phyloP scores from a whole-genome alignment of 352 stramenopile genomes.

The Pythium coloratum region DNA sequence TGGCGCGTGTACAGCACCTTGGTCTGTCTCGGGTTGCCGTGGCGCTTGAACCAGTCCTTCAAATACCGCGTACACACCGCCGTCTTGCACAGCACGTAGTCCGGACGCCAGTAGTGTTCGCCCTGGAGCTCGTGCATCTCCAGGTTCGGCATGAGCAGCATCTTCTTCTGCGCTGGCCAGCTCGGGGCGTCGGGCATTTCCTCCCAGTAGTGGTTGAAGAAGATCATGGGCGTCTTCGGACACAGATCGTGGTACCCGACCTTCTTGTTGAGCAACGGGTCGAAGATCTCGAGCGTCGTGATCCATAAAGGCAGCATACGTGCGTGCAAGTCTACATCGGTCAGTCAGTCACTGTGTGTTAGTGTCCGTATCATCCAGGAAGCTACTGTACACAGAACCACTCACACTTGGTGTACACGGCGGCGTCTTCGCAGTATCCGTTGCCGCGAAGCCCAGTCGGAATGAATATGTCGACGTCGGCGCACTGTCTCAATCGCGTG shows the following conservation, averaged over 20 bases:
- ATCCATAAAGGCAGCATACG: slow-evolving; percentile 35
- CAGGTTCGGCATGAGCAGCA: slow-evolving; percentile 29
- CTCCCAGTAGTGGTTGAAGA: slow-evolving; percentile 40
- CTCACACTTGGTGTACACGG: slow-evolving; percentile 56
- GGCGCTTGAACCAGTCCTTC: slow-evolving; percentile 45
- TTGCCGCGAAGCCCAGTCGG: slow-evolving; percentile 39
- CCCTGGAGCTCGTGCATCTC: slow-evolving; percentile 51
- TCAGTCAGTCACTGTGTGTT: no score
- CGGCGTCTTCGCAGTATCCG: slow-evolving; percentile 67
- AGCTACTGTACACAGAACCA: slow-evolving; percentile 11
- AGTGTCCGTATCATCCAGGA: no score
- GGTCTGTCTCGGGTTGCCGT: slow-evolving; percentile 48
- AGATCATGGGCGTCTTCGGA: slow-evolving; percentile 28
- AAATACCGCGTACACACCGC: slow-evolving; percentile 37
- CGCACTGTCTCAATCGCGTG: slow-evolving; percentile 44
- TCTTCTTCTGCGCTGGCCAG: slow-evolving; percentile 27
- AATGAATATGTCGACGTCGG: slow-evolving; percentile 62
- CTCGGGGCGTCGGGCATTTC: slow-evolving; percentile 12
- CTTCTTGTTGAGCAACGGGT: slow-evolving; percentile 1
- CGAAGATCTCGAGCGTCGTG: slow-evolving; percentile 20
- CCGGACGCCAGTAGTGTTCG: slow-evolving; percentile 42
- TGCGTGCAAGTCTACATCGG: slow-evolving; percentile 10
- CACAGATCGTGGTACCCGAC: slow-evolving; percentile 38
- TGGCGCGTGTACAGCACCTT: slow-evolving; percentile 59
- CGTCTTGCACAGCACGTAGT: slow-evolving; percentile 63